phyloP scores from a whole-genome alignment of 2,329 filamentous ascomycete genomes.

The Nemania sp. region DNA sequence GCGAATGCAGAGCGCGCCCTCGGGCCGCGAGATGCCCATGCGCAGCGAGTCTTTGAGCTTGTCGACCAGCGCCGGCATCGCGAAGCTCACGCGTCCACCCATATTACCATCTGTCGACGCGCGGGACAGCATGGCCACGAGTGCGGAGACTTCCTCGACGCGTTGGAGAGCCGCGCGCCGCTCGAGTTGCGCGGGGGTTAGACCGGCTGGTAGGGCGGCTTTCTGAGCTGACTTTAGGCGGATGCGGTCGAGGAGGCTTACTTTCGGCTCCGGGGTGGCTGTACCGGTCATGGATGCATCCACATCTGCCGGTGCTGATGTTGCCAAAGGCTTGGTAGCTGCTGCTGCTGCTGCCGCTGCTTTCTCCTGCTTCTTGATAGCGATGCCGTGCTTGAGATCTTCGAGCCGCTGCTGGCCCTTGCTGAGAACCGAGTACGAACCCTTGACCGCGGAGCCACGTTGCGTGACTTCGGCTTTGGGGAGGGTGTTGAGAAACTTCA shows the following conservation, averaged over 20 bases:
- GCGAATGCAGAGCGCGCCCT: slow-evolving; percentile 53
- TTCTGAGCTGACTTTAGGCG: slow-evolving; percentile 68
- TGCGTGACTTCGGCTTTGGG: slow-evolving; percentile 57
- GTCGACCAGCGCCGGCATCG: slow-evolving; percentile 63
- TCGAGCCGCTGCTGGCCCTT: slow-evolving; percentile 72
- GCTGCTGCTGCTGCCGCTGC: no score
- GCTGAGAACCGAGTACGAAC: slow-evolving; percentile 60
- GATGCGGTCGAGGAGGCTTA: slow-evolving; percentile 75
- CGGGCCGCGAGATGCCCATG: slow-evolving; percentile 56
- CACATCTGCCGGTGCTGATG: slow-evolving; percentile 21
- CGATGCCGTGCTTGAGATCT: slow-evolving; percentile 67
- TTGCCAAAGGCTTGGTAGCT: slow-evolving; percentile 37
- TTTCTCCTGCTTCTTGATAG: slow-evolving; percentile 53
- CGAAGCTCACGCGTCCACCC: slow-evolving; percentile 64
- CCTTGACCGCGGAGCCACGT: slow-evolving; percentile 55
- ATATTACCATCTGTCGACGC: slow-evolving; percentile 45
- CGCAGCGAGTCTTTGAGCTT: slow-evolving; percentile 70
- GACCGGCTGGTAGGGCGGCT: slow-evolving; percentile 48
- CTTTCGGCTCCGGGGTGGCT: slow-evolving; percentile 53
- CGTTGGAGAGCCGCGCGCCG: slow-evolving; percentile 68
- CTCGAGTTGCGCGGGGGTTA: slow-evolving; percentile 58
- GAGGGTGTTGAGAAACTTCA: slow-evolving; percentile 58
- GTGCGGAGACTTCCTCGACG: slow-evolving; percentile 67
- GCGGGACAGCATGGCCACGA: slow-evolving; percentile 67
- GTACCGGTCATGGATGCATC: slow-evolving; percentile 37